Percentiles rank a stretch among this genome's conserved stretches.
Evolutionary conservation across 73 alveolate genomes (phyloP).

Genomic region (Paramecium biaurelia): DNA sequence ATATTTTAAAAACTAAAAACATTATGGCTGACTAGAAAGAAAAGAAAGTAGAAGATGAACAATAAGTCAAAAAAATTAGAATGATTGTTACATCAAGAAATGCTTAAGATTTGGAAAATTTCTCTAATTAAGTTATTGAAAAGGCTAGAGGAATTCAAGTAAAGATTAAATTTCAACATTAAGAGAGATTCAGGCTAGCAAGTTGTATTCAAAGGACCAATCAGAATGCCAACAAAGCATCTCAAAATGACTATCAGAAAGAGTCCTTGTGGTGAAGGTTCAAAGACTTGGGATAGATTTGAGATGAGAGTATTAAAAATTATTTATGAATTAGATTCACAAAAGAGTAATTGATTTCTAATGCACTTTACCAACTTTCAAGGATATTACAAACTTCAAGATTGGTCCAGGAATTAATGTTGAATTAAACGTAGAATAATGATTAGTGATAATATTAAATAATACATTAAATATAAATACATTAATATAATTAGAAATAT

Average conservation of each 20-base stretch:
- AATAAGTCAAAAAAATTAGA: conserved; percentile 38
- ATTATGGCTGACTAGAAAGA: conserved; percentile 65
- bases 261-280: conserved; percentile 96
- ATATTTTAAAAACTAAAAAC: background rate
- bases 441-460: conserved; percentile 5
- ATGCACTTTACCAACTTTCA: conserved; percentile 88
- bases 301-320: conserved; percentile 77
- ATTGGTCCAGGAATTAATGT: conserved; percentile 93
- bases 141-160: conserved; percentile 51
- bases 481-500: background rate
- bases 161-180: background rate
- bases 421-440: conserved; percentile 70
- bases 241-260: conserved; percentile 89
- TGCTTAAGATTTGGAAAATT: conserved; percentile 50
- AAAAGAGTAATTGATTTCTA: conserved; percentile 88
- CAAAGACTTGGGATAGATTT: conserved; percentile 95
- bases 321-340: conserved; percentile 69
- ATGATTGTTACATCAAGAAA: conserved; percentile 52
- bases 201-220: conserved; percentile 83
- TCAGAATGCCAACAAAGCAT: conserved; percentile 91
- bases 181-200: background rate
- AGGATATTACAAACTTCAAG: conserved; percentile 89
- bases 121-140: conserved; percentile 53
- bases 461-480: background rate
- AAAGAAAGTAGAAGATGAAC: conserved; percentile 63